Evolutionary conservation across 305 asterid species (phyloP), one percentile per base, ranked within the genome.

Genomic region (Rubia peregrina): DNA sequence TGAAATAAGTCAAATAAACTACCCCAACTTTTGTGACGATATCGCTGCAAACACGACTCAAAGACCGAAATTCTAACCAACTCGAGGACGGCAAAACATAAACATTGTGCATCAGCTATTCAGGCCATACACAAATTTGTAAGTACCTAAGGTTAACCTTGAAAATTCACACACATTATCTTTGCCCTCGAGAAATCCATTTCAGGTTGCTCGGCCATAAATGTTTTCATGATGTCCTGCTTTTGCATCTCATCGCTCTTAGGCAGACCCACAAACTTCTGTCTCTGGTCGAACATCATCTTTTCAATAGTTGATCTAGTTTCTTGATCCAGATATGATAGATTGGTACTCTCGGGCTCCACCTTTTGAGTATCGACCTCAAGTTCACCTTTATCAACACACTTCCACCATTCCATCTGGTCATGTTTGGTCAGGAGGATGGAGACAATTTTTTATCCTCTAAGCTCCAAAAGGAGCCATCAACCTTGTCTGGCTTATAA

Each of bases 371-470:
- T 88, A 79, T 89, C 96, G 16, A 93, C 68, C 79, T 84, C 96
- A 10, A 96, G 96, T 59, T 86, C 96, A 72, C 96, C 97, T 81
- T 90, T 86, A 78, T 88, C 94, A 80, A 89, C 64, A 75, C 79
- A 86, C 72, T 89, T 91, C 96, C 97, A 93, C 98, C 97, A 89
- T 51, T 90, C 90, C 98, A 93, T 88, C 79, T 91, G 90, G 79
- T 93, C 82, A 22, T 85, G 88, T 61, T 93, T 90, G 9, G 96
- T 88, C 33, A 94, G 83, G 75, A 91, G 90, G 73, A 90, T 71
- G 61, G 96, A 85, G 53, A 93, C 22, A 84, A 79, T 72, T 86
- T 93, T 73, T 90, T 91, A 77, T 93, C 97, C 96, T 89, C 96
- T 78, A 92, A 74, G 80, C 95, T 90, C 96, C 96, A 92, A 72